Evolutionary conservation across 1,284 basidiomycete species (phyloP), one percentile per base, ranked within the genome.

Genomic region (Pulchroboletus neoregius): DNA sequence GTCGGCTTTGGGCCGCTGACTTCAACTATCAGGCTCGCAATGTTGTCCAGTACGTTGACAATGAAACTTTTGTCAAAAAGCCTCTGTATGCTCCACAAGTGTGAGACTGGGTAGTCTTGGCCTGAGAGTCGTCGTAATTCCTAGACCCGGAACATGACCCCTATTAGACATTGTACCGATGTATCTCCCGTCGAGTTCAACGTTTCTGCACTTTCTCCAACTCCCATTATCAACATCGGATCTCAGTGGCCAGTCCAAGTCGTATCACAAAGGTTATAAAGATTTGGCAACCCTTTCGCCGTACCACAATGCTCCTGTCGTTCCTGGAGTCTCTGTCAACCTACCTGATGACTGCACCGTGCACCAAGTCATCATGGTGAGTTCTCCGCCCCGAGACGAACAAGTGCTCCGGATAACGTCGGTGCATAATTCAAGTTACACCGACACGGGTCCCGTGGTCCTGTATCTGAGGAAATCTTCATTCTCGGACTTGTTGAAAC

Each of bases 291-390:
- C 68, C 51, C 58, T 69, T 52, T 66, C 62, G 31, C 71, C 72
- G 16, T 74, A 71, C 51, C 58, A 57, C 43, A 62, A 65, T 46
- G 66, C 65, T 0, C 69, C 73, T 6, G 49, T 59, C 11, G 58
- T 63, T 12, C 43, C 49, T n/a, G 68, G 68, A 4, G 52, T 72
- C 27, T 58, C 59, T 39, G 58, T 49, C 40, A 53, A 58, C 24
- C 63, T 75, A 10, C 71, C 74, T 9, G 60, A 50, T n/a, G 72
- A 73, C 52, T 74, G 72, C 54, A 60, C 53, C 39, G 70, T 76
- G 30, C 65, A 71, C 28, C 71, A 72, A 54, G 70, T 74, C 51
- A 62, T 73, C 60, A 50, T 71, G 58, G 69, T 71, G 51, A 46
- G 68, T 41, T 26, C 11, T 36, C 9, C 30, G 5, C 8, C 24